phyloP scores from a whole-genome alignment of 2,329 filamentous ascomycete species.

The Rosellinia necatrix region DNA sequence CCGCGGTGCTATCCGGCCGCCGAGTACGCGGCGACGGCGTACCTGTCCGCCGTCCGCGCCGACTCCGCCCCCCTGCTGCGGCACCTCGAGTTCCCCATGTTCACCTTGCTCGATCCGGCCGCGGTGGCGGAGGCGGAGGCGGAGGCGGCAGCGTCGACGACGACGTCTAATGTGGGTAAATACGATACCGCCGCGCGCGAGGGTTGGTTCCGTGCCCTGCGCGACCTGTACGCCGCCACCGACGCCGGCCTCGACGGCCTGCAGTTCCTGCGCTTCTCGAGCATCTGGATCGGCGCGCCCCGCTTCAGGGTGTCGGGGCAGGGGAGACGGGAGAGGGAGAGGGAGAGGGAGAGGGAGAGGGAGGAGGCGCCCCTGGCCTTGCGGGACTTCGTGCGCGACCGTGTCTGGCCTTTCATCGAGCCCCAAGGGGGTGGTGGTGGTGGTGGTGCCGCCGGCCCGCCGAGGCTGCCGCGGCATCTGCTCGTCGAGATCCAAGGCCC shows the following conservation, averaged over 20 bases:
- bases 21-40: conserved; percentile 1
- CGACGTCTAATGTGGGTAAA: too few relatives aligned
- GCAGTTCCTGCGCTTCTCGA: background rate
- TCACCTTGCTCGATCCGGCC: background rate
- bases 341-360: too few relatives aligned
- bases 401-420: background rate
- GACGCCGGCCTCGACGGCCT: background rate
- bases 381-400: background rate
- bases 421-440: too few relatives aligned
- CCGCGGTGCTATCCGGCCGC: too few relatives aligned
- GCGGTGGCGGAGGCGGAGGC: background rate
- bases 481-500: background rate
- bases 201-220: background rate
- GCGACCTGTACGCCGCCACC: background rate
- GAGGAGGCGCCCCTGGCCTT: too few relatives aligned
- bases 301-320: too few relatives aligned
- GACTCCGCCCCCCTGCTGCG: background rate
- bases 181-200: too few relatives aligned
- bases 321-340: too few relatives aligned
- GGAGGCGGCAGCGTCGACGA: too few relatives aligned
- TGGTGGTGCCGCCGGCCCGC: too few relatives aligned
- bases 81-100: background rate
- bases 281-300: background rate
- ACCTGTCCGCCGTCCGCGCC: background rate
- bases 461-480: background rate